Conservation (phyloP, 306 rosid species). For the Arachis hypogaea region DNA sequence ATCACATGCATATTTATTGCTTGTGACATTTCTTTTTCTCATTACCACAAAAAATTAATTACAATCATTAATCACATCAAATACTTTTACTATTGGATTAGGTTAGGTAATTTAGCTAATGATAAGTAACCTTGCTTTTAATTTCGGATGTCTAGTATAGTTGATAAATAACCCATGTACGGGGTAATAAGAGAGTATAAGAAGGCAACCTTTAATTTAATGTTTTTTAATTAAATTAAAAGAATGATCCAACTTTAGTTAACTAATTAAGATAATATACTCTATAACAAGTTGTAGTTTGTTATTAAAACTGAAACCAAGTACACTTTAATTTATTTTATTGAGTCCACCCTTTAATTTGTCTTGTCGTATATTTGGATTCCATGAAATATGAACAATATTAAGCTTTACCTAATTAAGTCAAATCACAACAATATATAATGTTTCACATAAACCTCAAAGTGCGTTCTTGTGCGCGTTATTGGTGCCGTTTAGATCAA, state of each 20-base stretch:
- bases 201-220: too few species aligned
- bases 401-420: constrained; percentile 23
- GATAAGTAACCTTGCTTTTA: constrained; percentile 1
- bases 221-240: too few species aligned
- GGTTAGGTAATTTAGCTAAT: neutral
- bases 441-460: neutral
- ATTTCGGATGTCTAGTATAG: neutral
- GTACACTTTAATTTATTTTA: neutral
- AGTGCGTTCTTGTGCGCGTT: constrained; percentile 1
- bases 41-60: too few species aligned
- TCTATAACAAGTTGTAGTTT: constrained; percentile 24
- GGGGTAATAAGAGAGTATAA: too few species aligned
- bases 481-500: neutral
- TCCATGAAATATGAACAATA: neutral
- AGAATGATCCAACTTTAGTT: too few species aligned
- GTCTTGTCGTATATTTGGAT: neutral
- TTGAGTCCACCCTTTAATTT: neutral
- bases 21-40: neutral
- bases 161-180: neutral
- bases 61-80: neutral
- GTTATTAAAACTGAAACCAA: neutral
- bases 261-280: neutral
- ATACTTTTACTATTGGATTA: neutral
- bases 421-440: neutral
- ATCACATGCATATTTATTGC: neutral